Conservation (phyloP, 1,284 basidiomycete genomes). For the Anthracocystis setariae region DNA sequence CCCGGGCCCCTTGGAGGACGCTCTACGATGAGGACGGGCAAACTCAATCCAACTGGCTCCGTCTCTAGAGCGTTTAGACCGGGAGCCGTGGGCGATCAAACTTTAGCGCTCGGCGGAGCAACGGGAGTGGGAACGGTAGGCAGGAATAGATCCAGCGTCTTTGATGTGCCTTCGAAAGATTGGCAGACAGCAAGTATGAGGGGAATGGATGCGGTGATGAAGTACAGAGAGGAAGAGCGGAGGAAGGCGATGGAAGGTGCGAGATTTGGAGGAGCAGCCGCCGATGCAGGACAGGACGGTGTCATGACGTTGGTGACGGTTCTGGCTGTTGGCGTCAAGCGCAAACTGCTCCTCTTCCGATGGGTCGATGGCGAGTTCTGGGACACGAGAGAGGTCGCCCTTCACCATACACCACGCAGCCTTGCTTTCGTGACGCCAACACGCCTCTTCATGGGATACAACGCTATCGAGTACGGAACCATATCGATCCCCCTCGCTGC, state of each 20-base stretch:
- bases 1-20: slow-evolving; percentile 43
- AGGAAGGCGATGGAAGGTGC: slow-evolving; percentile 48
- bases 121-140: slow-evolving; percentile 10
- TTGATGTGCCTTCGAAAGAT: slow-evolving; percentile 29
- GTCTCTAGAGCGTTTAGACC: slow-evolving; percentile 35
- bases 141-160: slow-evolving; percentile 39
- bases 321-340: slow-evolving; percentile 83
- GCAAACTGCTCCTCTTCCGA: slow-evolving; percentile 83
- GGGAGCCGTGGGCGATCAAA: slow-evolving; percentile 41
- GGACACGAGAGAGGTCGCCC: slow-evolving; percentile 77
- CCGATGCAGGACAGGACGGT: slow-evolving; percentile 32
- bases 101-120: slow-evolving; percentile 2
- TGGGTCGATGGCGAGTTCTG: slow-evolving; percentile 85
- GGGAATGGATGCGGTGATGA: slow-evolving; percentile 52
- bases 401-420: slow-evolving; percentile 85
- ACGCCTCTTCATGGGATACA: slow-evolving; percentile 78
- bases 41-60: slow-evolving; percentile 21
- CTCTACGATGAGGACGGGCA: slow-evolving; percentile 13
- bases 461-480: slow-evolving; percentile 78
- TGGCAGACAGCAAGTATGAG: slow-evolving; percentile 52
- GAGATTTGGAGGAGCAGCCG: slow-evolving; percentile 36
- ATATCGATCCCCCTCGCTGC: slow-evolving; percentile 72
- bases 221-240: slow-evolving; percentile 44
- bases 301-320: slow-evolving; percentile 73
- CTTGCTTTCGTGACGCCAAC: slow-evolving; percentile 77